phyloP scores from a whole-genome alignment of 2,329 filamentous ascomycete species.

The Huntiella abstrusa region DNA sequence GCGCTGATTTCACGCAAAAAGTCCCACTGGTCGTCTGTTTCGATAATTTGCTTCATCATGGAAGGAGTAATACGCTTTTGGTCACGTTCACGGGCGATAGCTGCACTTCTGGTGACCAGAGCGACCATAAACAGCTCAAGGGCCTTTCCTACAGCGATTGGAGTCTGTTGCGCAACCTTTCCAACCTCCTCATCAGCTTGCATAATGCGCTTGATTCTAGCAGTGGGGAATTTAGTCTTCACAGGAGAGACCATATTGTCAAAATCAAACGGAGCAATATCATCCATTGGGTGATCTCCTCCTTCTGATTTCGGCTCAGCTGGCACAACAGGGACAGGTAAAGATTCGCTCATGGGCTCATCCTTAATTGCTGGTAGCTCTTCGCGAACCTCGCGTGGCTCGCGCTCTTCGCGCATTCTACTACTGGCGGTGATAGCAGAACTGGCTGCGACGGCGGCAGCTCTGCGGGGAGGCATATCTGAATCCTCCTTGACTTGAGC shows the following conservation, averaged over 20 bases:
- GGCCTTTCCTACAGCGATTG: slow-evolving; percentile 87
- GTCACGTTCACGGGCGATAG: slow-evolving; percentile 61
- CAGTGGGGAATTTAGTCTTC: slow-evolving; percentile 89
- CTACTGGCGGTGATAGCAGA: slow-evolving; percentile 2
- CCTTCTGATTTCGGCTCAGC: not conserved
- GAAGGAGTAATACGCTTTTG: slow-evolving; percentile 78
- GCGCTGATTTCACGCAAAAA: slow-evolving; percentile 81
- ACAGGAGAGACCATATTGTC: slow-evolving; percentile 50
- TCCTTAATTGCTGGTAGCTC: slow-evolving; percentile 20
- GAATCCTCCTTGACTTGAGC: not conserved
- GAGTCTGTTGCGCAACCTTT: slow-evolving; percentile 94
- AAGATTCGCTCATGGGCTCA: slow-evolving; percentile 17
- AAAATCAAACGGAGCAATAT: slow-evolving; percentile 9
- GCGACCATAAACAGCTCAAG: slow-evolving; percentile 96
- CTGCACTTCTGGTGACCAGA: slow-evolving; percentile 72
- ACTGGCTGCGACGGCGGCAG: slow-evolving; percentile 14
- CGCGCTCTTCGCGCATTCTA: no score
- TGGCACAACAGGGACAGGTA: slow-evolving; percentile 12
- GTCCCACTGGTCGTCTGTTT: slow-evolving; percentile 81
- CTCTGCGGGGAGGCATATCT: slow-evolving; percentile 20
- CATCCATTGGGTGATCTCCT: no score
- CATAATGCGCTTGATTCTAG: slow-evolving; percentile 97
- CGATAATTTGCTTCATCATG: slow-evolving; percentile 82
- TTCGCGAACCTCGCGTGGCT: slow-evolving; percentile 6
- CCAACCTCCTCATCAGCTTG: slow-evolving; percentile 97